Conservation (phyloP, 1,139 yeast species). For the Kodamaea plutei region DNA sequence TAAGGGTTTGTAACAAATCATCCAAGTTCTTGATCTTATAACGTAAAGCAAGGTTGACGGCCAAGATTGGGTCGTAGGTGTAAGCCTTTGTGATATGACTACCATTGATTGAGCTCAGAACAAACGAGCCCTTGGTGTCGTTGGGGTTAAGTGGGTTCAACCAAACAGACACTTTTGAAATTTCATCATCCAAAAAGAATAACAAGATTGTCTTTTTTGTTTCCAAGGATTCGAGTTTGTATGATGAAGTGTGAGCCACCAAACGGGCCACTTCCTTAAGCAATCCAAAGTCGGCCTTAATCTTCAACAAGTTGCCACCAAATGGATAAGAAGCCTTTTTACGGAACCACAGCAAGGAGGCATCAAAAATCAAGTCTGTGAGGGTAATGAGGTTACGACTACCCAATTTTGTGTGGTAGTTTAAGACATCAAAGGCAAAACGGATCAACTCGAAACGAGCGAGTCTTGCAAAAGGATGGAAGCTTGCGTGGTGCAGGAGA, state of each 20-base stretch:
- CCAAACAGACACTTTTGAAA: constrained; percentile 74
- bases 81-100: constrained; percentile 52
- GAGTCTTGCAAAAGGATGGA: constrained; percentile 78
- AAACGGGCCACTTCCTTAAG: constrained; percentile 50
- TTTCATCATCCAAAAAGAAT: constrained; percentile 72
- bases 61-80: constrained; percentile 65
- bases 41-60: constrained; percentile 66
- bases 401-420: constrained; percentile 47
- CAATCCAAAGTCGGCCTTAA: constrained; percentile 63
- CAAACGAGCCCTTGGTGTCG: constrained; percentile 36
- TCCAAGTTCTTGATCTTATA: constrained; percentile 44
- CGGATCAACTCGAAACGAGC: constrained; percentile 70
- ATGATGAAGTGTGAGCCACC: constrained; percentile 22
- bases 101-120: constrained; percentile 30
- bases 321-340: constrained; percentile 67
- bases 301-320: constrained; percentile 75
- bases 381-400: constrained; percentile 45
- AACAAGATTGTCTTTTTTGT: constrained; percentile 50
- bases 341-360: constrained; percentile 77
- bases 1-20: constrained; percentile 43
- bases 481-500: constrained; percentile 52
- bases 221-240: constrained; percentile 25
- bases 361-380: constrained; percentile 54
- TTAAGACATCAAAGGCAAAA: constrained; percentile 64
- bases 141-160: constrained; percentile 59